These are phyloP conservation scores for Trichoderma atrobrunneum DNA, from an alignment of 2,329 filamentous ascomycete genomes.

Conservation along the genomic window DNA sequence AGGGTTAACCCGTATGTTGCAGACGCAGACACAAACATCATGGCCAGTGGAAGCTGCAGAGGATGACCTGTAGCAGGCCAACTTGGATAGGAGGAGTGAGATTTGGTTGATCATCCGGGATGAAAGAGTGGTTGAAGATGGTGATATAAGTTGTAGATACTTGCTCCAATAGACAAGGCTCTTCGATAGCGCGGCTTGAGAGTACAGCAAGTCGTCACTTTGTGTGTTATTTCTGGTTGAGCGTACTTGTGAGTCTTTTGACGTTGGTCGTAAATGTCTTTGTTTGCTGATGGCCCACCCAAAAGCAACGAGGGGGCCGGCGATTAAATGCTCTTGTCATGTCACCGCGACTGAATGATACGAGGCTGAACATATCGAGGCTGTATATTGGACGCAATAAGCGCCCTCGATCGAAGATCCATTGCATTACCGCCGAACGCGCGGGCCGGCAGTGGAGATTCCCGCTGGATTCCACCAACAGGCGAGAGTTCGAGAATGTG, in stretches of 20 bases:
- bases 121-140: neutral
- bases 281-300: neutral
- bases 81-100: neutral
- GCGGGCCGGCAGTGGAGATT: neutral
- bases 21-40: neutral
- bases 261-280: neutral
- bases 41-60: neutral
- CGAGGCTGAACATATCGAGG: slow-evolving; percentile 16
- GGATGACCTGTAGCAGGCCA: neutral
- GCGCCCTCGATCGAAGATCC: slow-evolving; percentile 8
- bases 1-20: neutral
- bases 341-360: neutral
- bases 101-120: neutral
- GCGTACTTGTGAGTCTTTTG: neutral
- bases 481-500: neutral
- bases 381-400: slow-evolving; percentile 8
- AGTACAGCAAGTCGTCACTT: neutral
- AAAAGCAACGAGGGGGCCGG: slow-evolving; percentile 9
- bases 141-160: neutral
- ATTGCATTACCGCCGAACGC: neutral
- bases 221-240: neutral
- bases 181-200: neutral
- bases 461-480: neutral
- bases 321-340: slow-evolving; percentile 3
- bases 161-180: neutral